Conservation (phyloP, 305 asterid genomes). For the Fraxinus paxiana region DNA sequence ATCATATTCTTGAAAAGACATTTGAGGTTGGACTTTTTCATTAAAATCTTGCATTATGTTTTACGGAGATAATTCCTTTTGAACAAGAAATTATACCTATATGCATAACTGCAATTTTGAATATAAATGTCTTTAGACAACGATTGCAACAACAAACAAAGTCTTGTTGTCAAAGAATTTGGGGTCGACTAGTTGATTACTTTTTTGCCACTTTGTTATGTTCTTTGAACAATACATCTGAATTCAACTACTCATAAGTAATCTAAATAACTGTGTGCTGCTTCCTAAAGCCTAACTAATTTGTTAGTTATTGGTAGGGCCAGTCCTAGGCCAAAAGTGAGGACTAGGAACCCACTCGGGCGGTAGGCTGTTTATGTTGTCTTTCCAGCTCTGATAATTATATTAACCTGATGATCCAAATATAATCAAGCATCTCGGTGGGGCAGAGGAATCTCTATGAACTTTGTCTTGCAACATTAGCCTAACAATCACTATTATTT, state of each 20-base stretch:
- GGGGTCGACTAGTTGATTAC: not conserved
- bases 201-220: not conserved
- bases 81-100: not conserved
- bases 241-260: not conserved
- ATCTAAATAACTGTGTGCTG: not conserved
- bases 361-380: conserved; percentile 19
- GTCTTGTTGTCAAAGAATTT: not conserved
- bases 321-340: conserved; percentile 11
- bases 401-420: conserved; percentile 26
- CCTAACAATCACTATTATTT: conserved; percentile 17
- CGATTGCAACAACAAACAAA: not conserved
- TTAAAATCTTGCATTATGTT: not conserved
- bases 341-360: conserved; percentile 33
- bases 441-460: conserved; percentile 36
- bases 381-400: conserved; percentile 34
- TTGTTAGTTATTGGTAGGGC: conserved; percentile 25
- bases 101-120: not conserved
- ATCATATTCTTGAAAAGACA: not conserved
- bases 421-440: conserved; percentile 41
- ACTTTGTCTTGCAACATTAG: conserved; percentile 18
- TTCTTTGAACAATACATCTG: not conserved
- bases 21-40: not conserved
- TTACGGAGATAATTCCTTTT: not conserved
- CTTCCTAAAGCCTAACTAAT: conserved; percentile 20
- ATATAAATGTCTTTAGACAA: not conserved